Percentiles rank a stretch among this genome's conserved stretches.
Conservation (phyloP, 176 grass and related monocot genomes). For the Miscanthus lutarioriparius region DNA sequence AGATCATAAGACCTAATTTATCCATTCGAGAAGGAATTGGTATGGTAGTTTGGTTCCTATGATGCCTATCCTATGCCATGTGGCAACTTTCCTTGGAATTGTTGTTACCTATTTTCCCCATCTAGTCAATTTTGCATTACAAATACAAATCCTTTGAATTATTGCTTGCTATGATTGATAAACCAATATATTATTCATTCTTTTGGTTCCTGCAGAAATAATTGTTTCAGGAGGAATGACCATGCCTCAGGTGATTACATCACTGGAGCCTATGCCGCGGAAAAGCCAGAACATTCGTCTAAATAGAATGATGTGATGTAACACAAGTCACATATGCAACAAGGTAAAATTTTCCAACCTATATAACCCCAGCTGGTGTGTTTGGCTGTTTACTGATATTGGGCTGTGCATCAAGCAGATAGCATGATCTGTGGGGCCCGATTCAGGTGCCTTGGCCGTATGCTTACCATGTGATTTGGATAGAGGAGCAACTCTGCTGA, state of each 20-base stretch:
- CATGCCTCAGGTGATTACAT: slow-evolving; percentile 91
- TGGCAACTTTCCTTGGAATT: not conserved
- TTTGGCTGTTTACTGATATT: slow-evolving; percentile 11
- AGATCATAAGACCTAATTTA: slow-evolving; percentile 93
- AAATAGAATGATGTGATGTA: slow-evolving; percentile 67
- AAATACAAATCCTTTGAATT: not conserved
- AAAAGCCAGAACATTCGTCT: slow-evolving; percentile 78
- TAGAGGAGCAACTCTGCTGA: not conserved
- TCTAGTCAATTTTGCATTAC: not conserved
- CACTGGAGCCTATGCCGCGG: slow-evolving; percentile 65
- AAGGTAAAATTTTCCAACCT: not conserved
- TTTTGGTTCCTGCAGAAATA: slow-evolving; percentile 64
- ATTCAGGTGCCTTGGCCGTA: not conserved
- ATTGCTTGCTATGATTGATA: not conserved
- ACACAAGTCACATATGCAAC: not conserved
- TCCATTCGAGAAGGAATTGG: slow-evolving; percentile 98
- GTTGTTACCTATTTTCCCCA: not conserved
- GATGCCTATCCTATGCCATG: not conserved
- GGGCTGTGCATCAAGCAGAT: not conserved
- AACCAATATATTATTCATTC: slow-evolving; percentile 13
- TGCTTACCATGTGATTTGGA: slow-evolving; percentile 29
- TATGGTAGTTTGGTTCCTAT: slow-evolving; percentile 5
- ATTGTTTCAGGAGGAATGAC: slow-evolving; percentile 99
- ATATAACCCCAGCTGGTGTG: not conserved
- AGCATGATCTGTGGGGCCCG: not conserved